A percentile compares a stretch with the other conserved stretches of the same genome.
phyloP scores from a whole-genome alignment of 1,139 yeast species.

The Saccharomyces pastorianus region DNA sequence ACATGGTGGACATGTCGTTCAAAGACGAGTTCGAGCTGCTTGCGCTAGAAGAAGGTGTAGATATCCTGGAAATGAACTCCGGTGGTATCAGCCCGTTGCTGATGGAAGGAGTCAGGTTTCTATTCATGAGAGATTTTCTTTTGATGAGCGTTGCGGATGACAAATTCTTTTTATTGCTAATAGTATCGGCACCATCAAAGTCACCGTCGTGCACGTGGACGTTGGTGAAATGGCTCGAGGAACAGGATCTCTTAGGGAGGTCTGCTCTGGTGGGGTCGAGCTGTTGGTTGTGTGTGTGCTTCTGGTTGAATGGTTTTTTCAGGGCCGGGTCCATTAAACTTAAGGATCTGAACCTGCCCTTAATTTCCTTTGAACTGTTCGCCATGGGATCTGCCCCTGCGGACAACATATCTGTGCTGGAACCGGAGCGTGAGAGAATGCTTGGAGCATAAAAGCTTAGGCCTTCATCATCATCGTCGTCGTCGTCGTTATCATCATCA shows the following conservation, averaged over 20 bases:
- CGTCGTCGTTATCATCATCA: conserved; percentile 19
- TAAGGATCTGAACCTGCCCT: conserved; percentile 28
- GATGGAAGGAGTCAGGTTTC: neutral
- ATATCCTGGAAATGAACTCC: conserved; percentile 29
- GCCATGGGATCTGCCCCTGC: conserved; percentile 2
- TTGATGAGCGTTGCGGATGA: conserved; percentile 3
- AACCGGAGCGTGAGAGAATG: conserved; percentile 24
- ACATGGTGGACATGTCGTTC: conserved; percentile 8
- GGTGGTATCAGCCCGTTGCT: conserved; percentile 29
- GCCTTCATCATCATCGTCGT: conserved; percentile 27
- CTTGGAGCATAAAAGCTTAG: conserved; percentile 30
- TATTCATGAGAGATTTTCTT: conserved; percentile 11
- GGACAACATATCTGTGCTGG: conserved; percentile 13
- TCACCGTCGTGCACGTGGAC: conserved; percentile 32
- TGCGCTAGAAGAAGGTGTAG: conserved; percentile 29
- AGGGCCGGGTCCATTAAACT: conserved; percentile 29
- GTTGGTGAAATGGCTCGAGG: conserved; percentile 18
- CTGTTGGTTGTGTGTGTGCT: neutral
- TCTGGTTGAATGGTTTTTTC: conserved; percentile 7
- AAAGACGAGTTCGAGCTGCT: conserved; percentile 28
- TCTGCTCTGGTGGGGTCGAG: neutral
- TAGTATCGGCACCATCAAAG: conserved; percentile 16
- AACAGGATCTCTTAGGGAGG: neutral
- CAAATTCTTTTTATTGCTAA: conserved; percentile 6
- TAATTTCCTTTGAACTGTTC: conserved; percentile 4